phyloP scores from a whole-genome alignment of 805 yeast species.

The Saccharomycopsis babjevae region DNA sequence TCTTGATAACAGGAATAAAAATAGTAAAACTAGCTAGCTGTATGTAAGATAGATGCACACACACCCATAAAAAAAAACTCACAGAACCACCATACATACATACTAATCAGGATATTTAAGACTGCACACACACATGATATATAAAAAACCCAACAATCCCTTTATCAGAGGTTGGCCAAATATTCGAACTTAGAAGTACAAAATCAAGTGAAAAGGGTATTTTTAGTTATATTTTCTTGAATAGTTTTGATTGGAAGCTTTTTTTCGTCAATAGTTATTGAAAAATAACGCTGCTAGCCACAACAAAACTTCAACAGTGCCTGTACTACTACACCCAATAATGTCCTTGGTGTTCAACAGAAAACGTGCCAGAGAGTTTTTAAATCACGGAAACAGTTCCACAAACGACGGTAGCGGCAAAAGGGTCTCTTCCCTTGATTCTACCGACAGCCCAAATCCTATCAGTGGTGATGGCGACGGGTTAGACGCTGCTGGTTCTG shows the following conservation, averaged over 20 bases:
- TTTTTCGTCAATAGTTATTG: no score
- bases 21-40: background rate
- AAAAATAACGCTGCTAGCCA: no score
- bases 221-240: no score
- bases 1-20: background rate
- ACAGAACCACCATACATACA: background rate
- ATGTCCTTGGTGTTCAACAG: conserved; percentile 1
- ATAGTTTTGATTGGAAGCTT: no score
- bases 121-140: background rate
- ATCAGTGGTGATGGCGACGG: no score
- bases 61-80: background rate
- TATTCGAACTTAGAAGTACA: no score
- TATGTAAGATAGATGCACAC: background rate
- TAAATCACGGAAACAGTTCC: background rate
- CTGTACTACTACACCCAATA: background rate
- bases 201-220: no score
- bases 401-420: background rate
- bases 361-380: background rate
- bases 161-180: background rate
- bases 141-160: background rate
- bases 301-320: no score
- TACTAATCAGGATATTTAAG: background rate
- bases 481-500: background rate
- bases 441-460: no score
- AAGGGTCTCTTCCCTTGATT: no score